Evolutionary conservation across 192 early-diverging fungal genomes (phyloP), one percentile per base, ranked within the genome.

Genomic region (Allomyces arbusculus): DNA sequence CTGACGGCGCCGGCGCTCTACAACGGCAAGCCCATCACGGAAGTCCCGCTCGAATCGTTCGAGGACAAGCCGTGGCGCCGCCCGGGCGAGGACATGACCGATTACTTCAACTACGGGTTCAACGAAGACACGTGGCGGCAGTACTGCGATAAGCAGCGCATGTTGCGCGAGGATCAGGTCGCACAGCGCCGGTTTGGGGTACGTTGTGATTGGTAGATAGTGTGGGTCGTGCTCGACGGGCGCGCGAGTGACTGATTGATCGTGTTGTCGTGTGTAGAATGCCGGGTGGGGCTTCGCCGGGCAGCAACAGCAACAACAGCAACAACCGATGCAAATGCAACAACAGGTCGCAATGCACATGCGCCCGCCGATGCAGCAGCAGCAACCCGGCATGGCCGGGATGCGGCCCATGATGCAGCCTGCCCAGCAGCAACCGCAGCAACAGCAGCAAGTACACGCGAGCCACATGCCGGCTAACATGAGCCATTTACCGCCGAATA

Each of bases 61-160:
- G 92, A 97, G 45, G 96, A 99, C 65, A 99, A 99, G 70, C 91
- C 93, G 62, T 99, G 96, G 94, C 76, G 91, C 65, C 89, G 85
- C 26, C 90, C 89, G 16, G 84, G 84, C 63, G 67, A 58, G 19
- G 96, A 99, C 69, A 82, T 96, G 44, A 95, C 94, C 2, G 96
- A 99, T 72, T 99, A 95, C 76, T 99, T 99, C 77, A 99, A 99
- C 79, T 99, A 91, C 79, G 96, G 96, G 1, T 96, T 99, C 71
- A 94, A 89, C 73, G 94, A 99, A 74, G 74, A 79, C n/a, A 88
- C 87, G 24, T 99, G 96, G 96, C 83, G 88, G 69, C 79, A 86
- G 10, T 99, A 97, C 75, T 90, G 87, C 69, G 76, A 80, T n/a
- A 94, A 92, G 76, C 94, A 99, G 78, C 91, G 88, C 73, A 79